These are phyloP conservation scores for Amylocystis lapponica DNA, from an alignment of 768 basidiomycete species.

Conservation along the genomic window DNA sequence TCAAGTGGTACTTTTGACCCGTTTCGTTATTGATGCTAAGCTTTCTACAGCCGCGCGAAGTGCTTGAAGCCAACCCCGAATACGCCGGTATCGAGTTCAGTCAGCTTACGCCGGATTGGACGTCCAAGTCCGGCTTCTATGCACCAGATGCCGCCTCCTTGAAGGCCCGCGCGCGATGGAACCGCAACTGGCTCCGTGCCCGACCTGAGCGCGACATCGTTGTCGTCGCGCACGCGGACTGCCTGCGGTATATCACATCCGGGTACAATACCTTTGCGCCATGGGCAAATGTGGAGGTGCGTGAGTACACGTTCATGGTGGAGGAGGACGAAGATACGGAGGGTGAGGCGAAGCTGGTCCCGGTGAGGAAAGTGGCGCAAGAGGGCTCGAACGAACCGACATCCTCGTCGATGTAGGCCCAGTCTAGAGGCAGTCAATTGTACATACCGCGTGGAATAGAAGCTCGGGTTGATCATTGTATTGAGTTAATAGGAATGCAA, in stretches of 20 bases:
- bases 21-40: background rate
- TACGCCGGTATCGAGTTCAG: conserved; percentile 23
- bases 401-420: conserved; percentile 10
- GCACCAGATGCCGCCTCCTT: conserved; percentile 11
- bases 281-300: conserved; percentile 25
- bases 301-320: conserved; percentile 19
- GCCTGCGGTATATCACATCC: conserved; percentile 19
- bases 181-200: conserved; percentile 21
- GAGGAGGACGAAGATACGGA: conserved; percentile 17
- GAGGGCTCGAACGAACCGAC: conserved; percentile 21
- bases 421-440: background rate
- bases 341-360: conserved; percentile 19
- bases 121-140: conserved; percentile 21
- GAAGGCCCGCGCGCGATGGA: conserved; percentile 21
- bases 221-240: conserved; percentile 23
- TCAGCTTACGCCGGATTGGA: conserved; percentile 23
- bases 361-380: conserved; percentile 13
- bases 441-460: no score
- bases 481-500: no score
- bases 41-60: conserved; percentile 14
- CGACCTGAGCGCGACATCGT: conserved; percentile 22
- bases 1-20: background rate
- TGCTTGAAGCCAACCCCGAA: conserved; percentile 22
- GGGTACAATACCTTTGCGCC: conserved; percentile 17
- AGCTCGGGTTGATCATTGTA: no score